These are phyloP conservation scores for Ceraceosorus guamensis DNA, from an alignment of 1,284 basidiomycete species.

Conservation along the genomic window DNA sequence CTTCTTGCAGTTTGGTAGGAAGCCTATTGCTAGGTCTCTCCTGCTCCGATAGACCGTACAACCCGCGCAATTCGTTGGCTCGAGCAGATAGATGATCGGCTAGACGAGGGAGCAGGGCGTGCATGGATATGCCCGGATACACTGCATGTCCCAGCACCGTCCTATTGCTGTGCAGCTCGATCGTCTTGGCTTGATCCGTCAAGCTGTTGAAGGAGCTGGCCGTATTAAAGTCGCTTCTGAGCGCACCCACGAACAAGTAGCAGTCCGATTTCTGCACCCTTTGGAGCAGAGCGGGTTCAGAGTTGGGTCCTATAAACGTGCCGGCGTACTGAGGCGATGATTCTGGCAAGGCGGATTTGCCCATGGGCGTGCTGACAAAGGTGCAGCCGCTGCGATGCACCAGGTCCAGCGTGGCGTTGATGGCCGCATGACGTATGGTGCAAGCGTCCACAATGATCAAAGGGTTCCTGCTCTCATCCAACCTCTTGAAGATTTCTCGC, in stretches of 20 bases:
- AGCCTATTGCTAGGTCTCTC: conserved; percentile 17
- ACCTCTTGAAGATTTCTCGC: conserved; percentile 59
- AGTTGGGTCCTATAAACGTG: conserved; percentile 52
- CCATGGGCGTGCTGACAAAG: conserved; percentile 67
- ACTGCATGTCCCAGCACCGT: conserved; percentile 48
- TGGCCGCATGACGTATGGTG: conserved; percentile 69
- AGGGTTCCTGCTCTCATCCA: conserved; percentile 62
- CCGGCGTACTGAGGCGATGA: conserved; percentile 78
- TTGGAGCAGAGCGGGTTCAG: conserved; percentile 59
- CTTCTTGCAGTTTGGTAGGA: conserved; percentile 15
- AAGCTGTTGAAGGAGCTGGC: conserved; percentile 57
- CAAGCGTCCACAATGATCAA: conserved; percentile 84
- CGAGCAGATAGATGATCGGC: no score
- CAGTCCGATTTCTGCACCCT: conserved; percentile 75
- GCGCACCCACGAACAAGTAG: conserved; percentile 70
- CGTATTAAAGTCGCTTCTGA: conserved; percentile 85
- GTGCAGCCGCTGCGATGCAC: conserved; percentile 58
- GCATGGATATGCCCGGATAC: conserved; percentile 50
- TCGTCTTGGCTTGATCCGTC: conserved; percentile 33
- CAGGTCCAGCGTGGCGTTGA: conserved; percentile 63
- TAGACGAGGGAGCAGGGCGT: conserved; percentile 32
- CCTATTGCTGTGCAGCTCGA: conserved; percentile 67
- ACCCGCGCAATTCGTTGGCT: no score
- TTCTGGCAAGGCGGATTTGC: conserved; percentile 74
- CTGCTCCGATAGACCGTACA: no score